These are phyloP conservation scores for Fusarium bactridioides DNA, from an alignment of 2,329 filamentous ascomycete species.

Conservation along the genomic window DNA sequence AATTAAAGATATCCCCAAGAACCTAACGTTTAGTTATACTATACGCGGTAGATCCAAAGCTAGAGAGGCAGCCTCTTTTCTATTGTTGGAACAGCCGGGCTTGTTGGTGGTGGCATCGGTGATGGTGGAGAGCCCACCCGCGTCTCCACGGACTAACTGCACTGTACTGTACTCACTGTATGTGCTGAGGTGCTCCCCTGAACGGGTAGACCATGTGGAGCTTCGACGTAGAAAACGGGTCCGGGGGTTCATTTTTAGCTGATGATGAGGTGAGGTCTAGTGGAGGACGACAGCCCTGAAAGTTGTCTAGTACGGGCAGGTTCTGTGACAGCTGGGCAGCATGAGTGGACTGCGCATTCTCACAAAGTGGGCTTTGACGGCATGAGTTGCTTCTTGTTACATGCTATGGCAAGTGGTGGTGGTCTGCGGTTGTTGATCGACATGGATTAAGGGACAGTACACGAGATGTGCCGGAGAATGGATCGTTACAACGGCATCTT, in stretches of 20 bases:
- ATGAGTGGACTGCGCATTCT: not conserved
- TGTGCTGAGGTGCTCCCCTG: conserved; percentile 17
- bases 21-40: conserved; percentile 9
- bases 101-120: conserved; percentile 34
- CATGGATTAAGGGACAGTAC: conserved; percentile 18
- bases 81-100: conserved; percentile 30
- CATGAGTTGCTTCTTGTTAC: not conserved
- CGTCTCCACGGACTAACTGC: not conserved
- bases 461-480: conserved; percentile 7
- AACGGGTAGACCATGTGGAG: conserved; percentile 16
- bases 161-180: not conserved
- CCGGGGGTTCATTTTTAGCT: conserved; percentile 31
- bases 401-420: not conserved
- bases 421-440: not conserved
- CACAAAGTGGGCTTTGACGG: not conserved
- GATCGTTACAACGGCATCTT: conserved; percentile 17
- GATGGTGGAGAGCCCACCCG: conserved; percentile 6
- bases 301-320: not conserved
- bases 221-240: conserved; percentile 13
- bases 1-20: not conserved
- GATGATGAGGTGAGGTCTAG: conserved; percentile 30
- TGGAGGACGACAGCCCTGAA: conserved; percentile 22
- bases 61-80: conserved; percentile 31
- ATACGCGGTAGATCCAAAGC: not conserved
- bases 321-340: conserved; percentile 4